Percentiles rank a stretch among this genome's conserved stretches.
Conservation (phyloP, 345 rosid genomes). For the Dipteronia dyeriana region DNA sequence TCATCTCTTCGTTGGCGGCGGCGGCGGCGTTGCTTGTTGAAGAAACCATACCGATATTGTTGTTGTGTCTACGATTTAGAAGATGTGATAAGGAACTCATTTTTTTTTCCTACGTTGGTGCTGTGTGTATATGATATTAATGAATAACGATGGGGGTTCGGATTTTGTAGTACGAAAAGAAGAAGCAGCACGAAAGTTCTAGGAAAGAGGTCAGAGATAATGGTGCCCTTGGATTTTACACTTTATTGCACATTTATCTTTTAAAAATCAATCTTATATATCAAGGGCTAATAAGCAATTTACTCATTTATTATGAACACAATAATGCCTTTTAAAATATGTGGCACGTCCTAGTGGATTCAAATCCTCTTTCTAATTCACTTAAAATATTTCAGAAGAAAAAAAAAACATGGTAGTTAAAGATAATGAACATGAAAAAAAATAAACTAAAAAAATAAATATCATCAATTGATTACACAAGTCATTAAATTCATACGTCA, state of each 20-base stretch:
- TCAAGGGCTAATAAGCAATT: background rate
- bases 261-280: background rate
- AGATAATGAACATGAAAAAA: too few relatives aligned
- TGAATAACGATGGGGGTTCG: background rate
- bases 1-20: background rate
- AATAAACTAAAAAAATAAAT: too few relatives aligned
- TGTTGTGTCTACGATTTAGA: background rate
- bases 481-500: too few relatives aligned
- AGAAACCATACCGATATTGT: background rate
- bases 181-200: constrained; percentile 19
- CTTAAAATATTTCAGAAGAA: too few relatives aligned
- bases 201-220: constrained; percentile 9
- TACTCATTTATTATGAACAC: background rate
- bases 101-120: background rate
- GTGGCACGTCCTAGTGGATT: too few relatives aligned
- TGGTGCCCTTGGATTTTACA: background rate
- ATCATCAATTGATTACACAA: too few relatives aligned
- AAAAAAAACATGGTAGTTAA: too few relatives aligned
- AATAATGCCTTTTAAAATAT: background rate
- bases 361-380: too few relatives aligned
- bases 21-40: background rate
- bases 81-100: background rate
- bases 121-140: background rate
- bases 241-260: background rate
- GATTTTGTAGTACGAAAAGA: background rate